These are phyloP conservation scores for Earliella scabrosa DNA, from an alignment of 1,284 basidiomycete genomes.

Conservation along the genomic window DNA sequence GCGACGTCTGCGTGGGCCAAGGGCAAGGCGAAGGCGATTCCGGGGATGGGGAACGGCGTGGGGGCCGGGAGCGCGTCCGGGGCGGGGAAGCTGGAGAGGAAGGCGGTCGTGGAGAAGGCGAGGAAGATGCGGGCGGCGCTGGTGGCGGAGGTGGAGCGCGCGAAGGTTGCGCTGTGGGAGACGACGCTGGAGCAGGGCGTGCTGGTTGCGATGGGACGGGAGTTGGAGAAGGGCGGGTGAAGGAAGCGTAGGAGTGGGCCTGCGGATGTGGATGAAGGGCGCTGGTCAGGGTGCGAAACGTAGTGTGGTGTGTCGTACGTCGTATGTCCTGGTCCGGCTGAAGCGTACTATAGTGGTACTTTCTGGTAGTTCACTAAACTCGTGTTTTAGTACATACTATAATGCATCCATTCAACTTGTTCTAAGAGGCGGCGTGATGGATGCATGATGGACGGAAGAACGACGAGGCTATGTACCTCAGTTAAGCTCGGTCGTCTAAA, in stretches of 20 bases:
- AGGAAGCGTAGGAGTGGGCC: background rate
- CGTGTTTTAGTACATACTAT: too few relatives aligned
- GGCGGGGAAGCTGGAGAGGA: conserved; percentile 9
- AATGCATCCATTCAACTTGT: too few relatives aligned
- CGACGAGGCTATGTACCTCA: too few relatives aligned
- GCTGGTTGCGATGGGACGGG: conserved; percentile 55
- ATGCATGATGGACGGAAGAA: too few relatives aligned
- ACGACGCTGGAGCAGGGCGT: conserved; percentile 74
- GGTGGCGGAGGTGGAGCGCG: conserved; percentile 57
- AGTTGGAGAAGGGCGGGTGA: conserved; percentile 26
- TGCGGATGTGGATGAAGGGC: background rate
- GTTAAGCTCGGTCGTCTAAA: background rate
- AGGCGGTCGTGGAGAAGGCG: conserved; percentile 43
- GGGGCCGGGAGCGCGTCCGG: background rate
- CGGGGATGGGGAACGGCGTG: conserved; percentile 3
- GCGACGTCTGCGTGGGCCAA: conserved; percentile 1
- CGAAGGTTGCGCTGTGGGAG: conserved; percentile 74
- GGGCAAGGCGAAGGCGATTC: conserved; percentile 19
- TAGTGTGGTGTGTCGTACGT: too few relatives aligned
- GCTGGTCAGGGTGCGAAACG: background rate
- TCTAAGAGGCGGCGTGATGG: too few relatives aligned
- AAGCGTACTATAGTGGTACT: too few relatives aligned
- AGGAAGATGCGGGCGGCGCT: conserved; percentile 55
- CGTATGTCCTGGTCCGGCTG: too few relatives aligned
- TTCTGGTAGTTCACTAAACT: too few relatives aligned